Evolutionary conservation across 2,329 filamentous ascomycete genomes (phyloP).

Genomic region (Cladosporium sp.): DNA sequence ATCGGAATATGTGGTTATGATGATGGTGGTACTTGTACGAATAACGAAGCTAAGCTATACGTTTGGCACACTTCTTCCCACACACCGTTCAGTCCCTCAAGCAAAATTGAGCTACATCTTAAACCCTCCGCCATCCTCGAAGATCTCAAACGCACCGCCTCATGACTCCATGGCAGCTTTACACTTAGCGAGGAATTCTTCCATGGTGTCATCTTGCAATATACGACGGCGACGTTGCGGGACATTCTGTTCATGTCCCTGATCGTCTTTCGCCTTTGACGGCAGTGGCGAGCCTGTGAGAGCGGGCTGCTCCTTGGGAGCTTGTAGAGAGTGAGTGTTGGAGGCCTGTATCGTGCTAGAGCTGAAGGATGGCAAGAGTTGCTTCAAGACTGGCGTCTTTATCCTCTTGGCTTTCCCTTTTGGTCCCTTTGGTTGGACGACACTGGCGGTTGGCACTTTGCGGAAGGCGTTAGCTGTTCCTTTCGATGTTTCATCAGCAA

Average conservation of each 20-base stretch:
- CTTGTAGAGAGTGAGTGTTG: background rate
- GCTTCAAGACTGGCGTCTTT: background rate
- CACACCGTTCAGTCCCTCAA: background rate
- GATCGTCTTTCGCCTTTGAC: background rate
- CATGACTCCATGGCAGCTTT: background rate
- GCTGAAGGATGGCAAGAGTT: too few species aligned
- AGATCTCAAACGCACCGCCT: background rate
- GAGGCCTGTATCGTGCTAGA: background rate
- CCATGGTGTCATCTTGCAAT: background rate
- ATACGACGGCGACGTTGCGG: background rate
- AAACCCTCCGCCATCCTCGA: background rate
- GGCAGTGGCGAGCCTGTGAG: background rate
- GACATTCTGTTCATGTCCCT: background rate
- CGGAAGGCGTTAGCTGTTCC: background rate
- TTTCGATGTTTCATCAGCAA: background rate
- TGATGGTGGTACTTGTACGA: background rate
- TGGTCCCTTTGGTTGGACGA: background rate
- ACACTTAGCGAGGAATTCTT: slow-evolving; percentile 5
- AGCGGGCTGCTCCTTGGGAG: background rate
- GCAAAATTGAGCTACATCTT: background rate
- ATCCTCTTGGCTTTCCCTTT: background rate
- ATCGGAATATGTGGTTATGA: background rate
- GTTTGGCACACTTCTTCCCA: too few species aligned
- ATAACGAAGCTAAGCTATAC: background rate
- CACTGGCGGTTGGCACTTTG: background rate